phyloP scores from a whole-genome alignment of 179 eudicot genomes.

The Silene coronaria region DNA sequence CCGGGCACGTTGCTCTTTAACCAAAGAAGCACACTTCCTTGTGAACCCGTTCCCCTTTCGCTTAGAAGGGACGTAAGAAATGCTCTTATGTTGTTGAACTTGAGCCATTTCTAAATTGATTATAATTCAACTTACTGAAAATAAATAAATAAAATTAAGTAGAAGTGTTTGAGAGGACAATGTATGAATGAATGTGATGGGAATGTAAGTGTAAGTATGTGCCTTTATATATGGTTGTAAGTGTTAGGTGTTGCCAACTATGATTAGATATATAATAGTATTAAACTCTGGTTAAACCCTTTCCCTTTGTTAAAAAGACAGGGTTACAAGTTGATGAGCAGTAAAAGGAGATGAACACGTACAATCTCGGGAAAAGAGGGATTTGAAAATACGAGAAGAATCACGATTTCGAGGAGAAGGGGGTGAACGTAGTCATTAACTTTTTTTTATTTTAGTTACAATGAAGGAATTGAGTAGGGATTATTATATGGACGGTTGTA shows the following conservation, averaged over 20 bases:
- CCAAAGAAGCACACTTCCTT: constrained; percentile 66
- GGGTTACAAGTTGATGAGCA: not conserved
- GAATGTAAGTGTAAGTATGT: constrained; percentile 7
- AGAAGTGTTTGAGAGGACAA: not conserved
- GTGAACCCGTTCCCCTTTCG: constrained; percentile 57
- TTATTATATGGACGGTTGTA: constrained; percentile 13
- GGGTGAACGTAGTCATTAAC: constrained; percentile 48
- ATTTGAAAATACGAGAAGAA: constrained; percentile 30
- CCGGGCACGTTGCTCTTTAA: constrained; percentile 73
- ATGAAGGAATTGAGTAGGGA: not conserved
- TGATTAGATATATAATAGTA: not conserved
- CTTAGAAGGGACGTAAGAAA: constrained; percentile 27
- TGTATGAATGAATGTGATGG: constrained; percentile 2
- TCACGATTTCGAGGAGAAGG: constrained; percentile 26
- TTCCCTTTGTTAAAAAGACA: not conserved
- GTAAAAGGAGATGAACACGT: constrained; percentile 37
- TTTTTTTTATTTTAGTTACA: constrained; percentile 8
- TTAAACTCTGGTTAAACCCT: not conserved
- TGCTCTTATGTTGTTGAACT: constrained; percentile 29
- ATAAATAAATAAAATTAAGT: no score
- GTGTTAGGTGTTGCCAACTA: not conserved
- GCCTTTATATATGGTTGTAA: constrained; percentile 11
- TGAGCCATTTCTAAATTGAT: constrained; percentile 29
- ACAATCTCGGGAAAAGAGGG: constrained; percentile 39
- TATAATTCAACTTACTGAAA: no score